Conservation (phyloP, 108 stramenopile species). For the Parietichytrium sp. region DNA sequence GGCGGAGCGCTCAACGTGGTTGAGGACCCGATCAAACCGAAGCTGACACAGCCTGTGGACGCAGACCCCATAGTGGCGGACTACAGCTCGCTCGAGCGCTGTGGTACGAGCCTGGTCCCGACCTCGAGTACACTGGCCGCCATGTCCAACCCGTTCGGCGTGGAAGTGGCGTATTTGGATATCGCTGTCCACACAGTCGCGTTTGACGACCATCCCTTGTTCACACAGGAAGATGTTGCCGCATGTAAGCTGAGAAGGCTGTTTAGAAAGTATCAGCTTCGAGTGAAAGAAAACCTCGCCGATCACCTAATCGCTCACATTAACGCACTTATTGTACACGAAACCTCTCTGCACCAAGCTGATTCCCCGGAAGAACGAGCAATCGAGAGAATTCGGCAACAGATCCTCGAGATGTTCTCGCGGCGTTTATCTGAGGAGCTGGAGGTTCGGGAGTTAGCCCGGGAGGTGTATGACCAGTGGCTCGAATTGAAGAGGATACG, state of each 20-base stretch:
- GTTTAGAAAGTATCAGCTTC: background rate
- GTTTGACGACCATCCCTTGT: constrained; percentile 28
- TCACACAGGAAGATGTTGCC: constrained; percentile 7
- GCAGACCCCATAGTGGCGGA: constrained; percentile 33
- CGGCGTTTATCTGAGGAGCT: constrained; percentile 21
- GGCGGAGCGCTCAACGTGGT: background rate
- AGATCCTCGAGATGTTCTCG: constrained; percentile 37
- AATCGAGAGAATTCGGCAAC: background rate
- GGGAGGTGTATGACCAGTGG: constrained; percentile 13
- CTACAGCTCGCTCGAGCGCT: background rate
- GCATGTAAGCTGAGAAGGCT: background rate
- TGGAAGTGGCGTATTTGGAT: background rate
- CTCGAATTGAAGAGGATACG: background rate
- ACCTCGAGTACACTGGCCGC: background rate
- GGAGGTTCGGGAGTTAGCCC: constrained; percentile 2
- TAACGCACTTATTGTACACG: background rate
- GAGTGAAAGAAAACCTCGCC: background rate
- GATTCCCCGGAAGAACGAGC: no score
- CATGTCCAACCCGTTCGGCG: background rate
- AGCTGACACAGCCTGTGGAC: constrained; percentile 16
- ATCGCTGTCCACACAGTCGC: constrained; percentile 9
- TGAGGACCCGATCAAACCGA: constrained; percentile 24
- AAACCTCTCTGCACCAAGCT: background rate
- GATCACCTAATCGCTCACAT: background rate
- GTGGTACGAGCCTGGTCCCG: background rate